Base-by-base conservation (phyloP, 2,329 filamentous ascomycete species). In the Colletotrichum tropicicola region DNA sequence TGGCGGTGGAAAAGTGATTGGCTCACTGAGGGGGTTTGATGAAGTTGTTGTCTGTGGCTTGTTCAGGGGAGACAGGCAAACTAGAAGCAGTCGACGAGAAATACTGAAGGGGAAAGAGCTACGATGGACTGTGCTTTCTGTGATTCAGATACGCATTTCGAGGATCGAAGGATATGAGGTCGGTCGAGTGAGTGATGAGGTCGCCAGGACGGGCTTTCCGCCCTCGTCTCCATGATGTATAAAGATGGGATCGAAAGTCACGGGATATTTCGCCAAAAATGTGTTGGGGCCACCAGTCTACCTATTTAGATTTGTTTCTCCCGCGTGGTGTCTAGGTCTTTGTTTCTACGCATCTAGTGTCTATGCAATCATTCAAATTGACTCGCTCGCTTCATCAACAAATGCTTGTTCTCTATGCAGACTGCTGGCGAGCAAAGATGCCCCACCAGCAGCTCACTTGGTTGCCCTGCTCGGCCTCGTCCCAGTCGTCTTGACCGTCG, bases 401-500 rank as follows among this genome's bases (percentile, higher is more conserved):
- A 39, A 15, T 17, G 41, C 6, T 27, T n/a, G 17, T 13, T 28
- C 6, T 15, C 23, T 47, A 47, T 30, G 13, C 21, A 39, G 47
- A 6, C 12, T 43, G 37, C 6, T 43, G 25, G 27, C 48, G 59
- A 5, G 65, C 79, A 70, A 87, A 92, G 3, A 91, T 78, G 6
- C 87, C 89, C 85, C 89, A 88, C 91, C 91, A 92, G 71, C 91
- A 93, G 47, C 82, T 83, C 28, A 92, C 86, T 12, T 73, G 70
- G 3, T 70, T 60, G 4, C 73, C 75, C 13, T 87, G 83, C 2
- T 83, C 83, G 25, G 82, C 81, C 28, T 80, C 81, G 3, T 83
- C 85, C 92, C 92, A 95, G 74, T 95, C 92, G 73, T 95, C 92
- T 70, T 87, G 85, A 9, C 90, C 91, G 6, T 80, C 81, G 44